Percentiles rank a stretch among this genome's conserved stretches.
These are phyloP conservation scores for Rhodotorula mucilaginosa DNA, from an alignment of 1,284 basidiomycete genomes.

Conservation along the genomic window DNA sequence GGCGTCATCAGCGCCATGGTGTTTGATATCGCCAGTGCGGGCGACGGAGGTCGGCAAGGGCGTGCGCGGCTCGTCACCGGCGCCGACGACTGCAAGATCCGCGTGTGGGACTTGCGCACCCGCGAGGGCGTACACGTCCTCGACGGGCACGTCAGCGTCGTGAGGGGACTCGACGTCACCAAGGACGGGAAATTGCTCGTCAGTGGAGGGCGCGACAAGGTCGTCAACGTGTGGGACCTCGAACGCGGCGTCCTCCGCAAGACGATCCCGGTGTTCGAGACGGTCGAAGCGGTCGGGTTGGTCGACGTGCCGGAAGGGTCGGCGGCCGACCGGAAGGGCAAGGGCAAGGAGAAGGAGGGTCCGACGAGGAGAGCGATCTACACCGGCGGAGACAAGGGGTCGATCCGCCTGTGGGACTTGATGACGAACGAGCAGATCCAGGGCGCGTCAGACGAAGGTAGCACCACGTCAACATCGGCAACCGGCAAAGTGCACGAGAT, in stretches of 20 bases:
- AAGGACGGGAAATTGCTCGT: constrained; percentile 78
- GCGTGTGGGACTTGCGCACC: constrained; percentile 81
- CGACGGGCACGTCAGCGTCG: constrained; percentile 87
- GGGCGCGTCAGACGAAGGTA: constrained; percentile 42
- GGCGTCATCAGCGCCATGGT: constrained; percentile 86
- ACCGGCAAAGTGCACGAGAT: constrained; percentile 43
- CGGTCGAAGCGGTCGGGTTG: constrained; percentile 80
- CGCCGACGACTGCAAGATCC: constrained; percentile 68
- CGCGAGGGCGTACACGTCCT: constrained; percentile 59
- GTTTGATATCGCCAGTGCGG: constrained; percentile 58
- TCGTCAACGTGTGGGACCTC: constrained; percentile 85
- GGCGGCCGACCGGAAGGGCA: constrained; percentile 51
- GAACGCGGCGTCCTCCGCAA: constrained; percentile 58
- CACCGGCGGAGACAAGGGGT: constrained; percentile 84
- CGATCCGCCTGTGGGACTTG: constrained; percentile 78
- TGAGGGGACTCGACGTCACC: constrained; percentile 68
- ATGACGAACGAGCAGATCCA: constrained; percentile 63
- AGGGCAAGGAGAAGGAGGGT: constrained; percentile 46
- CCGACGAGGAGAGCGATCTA: constrained; percentile 60
- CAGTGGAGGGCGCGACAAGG: constrained; percentile 84
- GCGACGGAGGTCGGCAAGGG: constrained; percentile 32
- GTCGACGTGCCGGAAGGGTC: constrained; percentile 55
- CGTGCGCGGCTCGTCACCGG: constrained; percentile 42
- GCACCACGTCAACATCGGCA: neutral
- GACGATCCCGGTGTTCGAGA: constrained; percentile 81